phyloP scores from a whole-genome alignment of 1,284 basidiomycete species.

The Tausonia pullulans region DNA sequence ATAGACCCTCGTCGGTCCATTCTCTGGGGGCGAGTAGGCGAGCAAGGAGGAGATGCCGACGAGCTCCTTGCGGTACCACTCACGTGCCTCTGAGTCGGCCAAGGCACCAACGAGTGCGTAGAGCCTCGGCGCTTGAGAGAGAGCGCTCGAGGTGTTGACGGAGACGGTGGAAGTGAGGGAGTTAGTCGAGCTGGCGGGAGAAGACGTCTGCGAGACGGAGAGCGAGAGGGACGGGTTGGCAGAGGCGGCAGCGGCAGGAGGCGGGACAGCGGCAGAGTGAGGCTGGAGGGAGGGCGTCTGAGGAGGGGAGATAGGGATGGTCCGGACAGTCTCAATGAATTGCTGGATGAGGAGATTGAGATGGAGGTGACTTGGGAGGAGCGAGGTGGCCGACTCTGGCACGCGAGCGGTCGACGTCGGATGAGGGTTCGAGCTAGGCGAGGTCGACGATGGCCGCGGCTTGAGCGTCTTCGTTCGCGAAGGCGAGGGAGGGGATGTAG shows the following conservation, averaged over 20 bases:
- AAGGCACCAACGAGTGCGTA: slow-evolving; percentile 3
- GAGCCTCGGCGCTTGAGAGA: slow-evolving; percentile 3
- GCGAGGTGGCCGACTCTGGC: not conserved
- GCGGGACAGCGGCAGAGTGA: not conserved
- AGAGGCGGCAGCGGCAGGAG: not conserved
- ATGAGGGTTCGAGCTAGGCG: not conserved
- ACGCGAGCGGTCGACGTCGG: not conserved
- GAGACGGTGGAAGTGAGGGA: slow-evolving; percentile 12
- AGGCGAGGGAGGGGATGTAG: not conserved
- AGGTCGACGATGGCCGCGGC: too few species aligned
- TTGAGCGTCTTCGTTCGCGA: not conserved
- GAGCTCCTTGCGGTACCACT: slow-evolving; percentile 7
- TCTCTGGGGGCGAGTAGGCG: slow-evolving; percentile 13
- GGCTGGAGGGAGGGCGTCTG: not conserved
- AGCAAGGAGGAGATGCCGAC: slow-evolving; percentile 1
- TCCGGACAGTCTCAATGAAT: slow-evolving; percentile 12
- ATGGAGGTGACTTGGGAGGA: slow-evolving; percentile 1
- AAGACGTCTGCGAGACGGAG: not conserved
- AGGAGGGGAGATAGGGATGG: not conserved
- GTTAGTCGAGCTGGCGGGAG: slow-evolving; percentile 3
- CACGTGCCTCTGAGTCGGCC: not conserved
- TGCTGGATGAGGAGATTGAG: slow-evolving; percentile 13
- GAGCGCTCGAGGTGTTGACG: not conserved
- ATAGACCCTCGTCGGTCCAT: slow-evolving; percentile 5
- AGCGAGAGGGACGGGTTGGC: not conserved